Evolutionary conservation across 805 yeast genomes (phyloP), one percentile per base, ranked within the genome.

Genomic region (Yarrowia sp.): DNA sequence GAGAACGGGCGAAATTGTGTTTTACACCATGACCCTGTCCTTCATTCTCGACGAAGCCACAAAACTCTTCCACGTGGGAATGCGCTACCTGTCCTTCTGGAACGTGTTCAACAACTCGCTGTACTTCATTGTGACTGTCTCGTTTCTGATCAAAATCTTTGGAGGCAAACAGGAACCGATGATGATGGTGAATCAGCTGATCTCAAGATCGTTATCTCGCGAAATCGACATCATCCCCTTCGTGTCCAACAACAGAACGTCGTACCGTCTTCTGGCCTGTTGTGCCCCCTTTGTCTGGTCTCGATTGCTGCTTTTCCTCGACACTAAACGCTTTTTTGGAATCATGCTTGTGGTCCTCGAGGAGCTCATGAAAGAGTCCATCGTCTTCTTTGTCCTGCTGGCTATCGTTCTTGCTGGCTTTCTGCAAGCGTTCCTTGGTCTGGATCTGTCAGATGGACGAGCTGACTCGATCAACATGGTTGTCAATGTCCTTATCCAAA

Each of bases 231-330:
- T 40, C 8, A 46, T 46, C 5, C 59, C 59, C 14, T 40, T 53
- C 9, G 45, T 61, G 14, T 8, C 49, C 16, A 73, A 85, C 73
- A 90, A 87, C 74, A 82, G 83, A 71, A 80, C 86, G 7, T 74
- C 96, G 0, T 91, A 87, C 76, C 80, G 96, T 71, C 76, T 91
- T 2, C 78, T 92, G 59, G 87, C 97, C 0, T 84, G 92, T 74
- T 92, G 90, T 14, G 89, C 97, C 7, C 97, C 97, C 2, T 81
- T 92, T 72, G 87, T 92, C 85, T 92, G 97, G 96, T 84, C 90
- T 2, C 82, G 97, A 63, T 80, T 92, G 63, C 79, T 92, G 69
- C 82, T 92, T 45, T 91, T 83, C 77, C 82, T 91, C 73, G 97
- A 92, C 75, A 89, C 93, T 11, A 87, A 87, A 72, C 84, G 85